These are phyloP conservation scores for Brassica balearica DNA, from an alignment of 441 rosid genomes.

Conservation along the genomic window DNA sequence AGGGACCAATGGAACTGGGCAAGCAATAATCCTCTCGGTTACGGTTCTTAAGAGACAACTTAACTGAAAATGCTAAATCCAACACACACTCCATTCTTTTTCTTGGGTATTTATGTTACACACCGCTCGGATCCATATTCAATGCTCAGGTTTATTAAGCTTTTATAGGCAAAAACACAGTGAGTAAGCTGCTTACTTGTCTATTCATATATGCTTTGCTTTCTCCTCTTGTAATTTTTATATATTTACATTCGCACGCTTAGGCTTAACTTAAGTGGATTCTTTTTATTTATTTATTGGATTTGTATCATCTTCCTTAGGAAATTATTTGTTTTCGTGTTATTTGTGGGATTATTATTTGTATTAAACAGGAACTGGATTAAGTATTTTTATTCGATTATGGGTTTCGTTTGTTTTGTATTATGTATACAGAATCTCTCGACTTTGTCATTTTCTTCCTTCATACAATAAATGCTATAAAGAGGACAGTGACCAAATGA, in stretches of 20 bases:
- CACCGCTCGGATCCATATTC: conserved; percentile 24
- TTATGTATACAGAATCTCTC: not conserved
- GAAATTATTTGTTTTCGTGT: conserved; percentile 10
- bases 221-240: conserved; percentile 37
- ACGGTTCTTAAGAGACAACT: conserved; percentile 52
- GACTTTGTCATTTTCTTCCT: not conserved
- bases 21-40: conserved; percentile 89
- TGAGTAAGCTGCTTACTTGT: conserved; percentile 28
- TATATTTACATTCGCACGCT: conserved; percentile 17
- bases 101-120: conserved; percentile 12
- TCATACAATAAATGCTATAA: not conserved
- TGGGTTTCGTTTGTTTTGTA: not conserved
- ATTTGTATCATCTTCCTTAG: conserved; percentile 38
- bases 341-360: conserved; percentile 23
- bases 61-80: conserved; percentile 27
- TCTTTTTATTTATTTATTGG: conserved; percentile 27
- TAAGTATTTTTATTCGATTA: not conserved
- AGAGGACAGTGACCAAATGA: not conserved
- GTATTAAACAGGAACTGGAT: conserved; percentile 30
- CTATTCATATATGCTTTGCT: conserved; percentile 24
- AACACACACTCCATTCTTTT: conserved; percentile 24
- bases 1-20: conserved; percentile 98
- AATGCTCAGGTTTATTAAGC: conserved; percentile 18
- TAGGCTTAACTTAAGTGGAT: conserved; percentile 43
- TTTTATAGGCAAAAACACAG: conserved; percentile 26